Percentiles rank a stretch among this genome's conserved stretches.
Evolutionary conservation across 1,139 yeast genomes (phyloP).

Genomic region (Pichia sp.): DNA sequence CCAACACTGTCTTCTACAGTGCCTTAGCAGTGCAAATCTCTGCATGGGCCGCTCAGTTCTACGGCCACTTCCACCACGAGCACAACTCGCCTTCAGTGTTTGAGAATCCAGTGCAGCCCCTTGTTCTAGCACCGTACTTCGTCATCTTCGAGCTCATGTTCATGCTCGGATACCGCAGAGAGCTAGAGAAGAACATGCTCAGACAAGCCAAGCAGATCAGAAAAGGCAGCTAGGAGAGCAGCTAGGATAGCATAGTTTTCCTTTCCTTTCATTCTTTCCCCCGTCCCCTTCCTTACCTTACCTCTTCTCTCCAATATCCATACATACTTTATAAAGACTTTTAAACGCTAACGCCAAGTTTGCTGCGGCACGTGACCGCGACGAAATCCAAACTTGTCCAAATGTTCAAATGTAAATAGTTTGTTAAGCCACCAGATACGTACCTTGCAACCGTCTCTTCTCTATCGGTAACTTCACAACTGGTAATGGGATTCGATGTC

Average conservation of each 20-base stretch:
- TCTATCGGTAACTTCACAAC: too few species aligned
- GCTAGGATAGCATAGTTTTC: too few species aligned
- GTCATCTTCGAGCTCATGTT: slow-evolving; percentile 75
- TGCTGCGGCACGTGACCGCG: too few species aligned
- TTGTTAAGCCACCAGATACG: too few species aligned
- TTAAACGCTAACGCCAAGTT: too few species aligned
- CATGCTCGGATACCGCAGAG: slow-evolving; percentile 51
- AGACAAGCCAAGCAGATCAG: slow-evolving; percentile 6
- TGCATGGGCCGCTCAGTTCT: slow-evolving; percentile 81
- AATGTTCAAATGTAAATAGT: too few species aligned
- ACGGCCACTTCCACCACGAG: slow-evolving; percentile 83
- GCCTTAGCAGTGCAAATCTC: slow-evolving; percentile 37
- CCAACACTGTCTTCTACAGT: slow-evolving; percentile 20
- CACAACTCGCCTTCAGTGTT: slow-evolving; percentile 79
- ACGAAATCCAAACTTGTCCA: too few species aligned
- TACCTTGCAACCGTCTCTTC: too few species aligned
- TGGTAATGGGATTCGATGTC: slow-evolving; percentile 26
- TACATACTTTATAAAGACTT: too few species aligned
- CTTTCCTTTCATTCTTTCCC: too few species aligned
- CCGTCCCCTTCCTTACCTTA: too few species aligned
- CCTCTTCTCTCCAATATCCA: too few species aligned
- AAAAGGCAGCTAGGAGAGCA: neutral
- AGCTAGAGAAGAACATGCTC: slow-evolving; percentile 42
- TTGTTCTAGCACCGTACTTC: slow-evolving; percentile 87
- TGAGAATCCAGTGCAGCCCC: slow-evolving; percentile 75